Base-by-base conservation (phyloP, 768 basidiomycete genomes). In the Rhizopogon vinicolor region DNA sequence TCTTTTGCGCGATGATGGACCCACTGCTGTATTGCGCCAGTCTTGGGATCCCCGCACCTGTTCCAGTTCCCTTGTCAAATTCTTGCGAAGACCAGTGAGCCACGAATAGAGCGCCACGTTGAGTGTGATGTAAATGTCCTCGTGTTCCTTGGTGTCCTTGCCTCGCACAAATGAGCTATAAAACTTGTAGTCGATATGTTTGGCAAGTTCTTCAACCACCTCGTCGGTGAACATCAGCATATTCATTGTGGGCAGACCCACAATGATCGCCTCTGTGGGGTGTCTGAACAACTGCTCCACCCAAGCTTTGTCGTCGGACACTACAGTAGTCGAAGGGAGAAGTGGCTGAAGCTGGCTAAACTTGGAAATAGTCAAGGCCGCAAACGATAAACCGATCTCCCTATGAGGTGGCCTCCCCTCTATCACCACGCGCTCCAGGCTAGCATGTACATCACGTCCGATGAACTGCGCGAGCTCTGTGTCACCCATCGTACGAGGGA, bases 101-200 rank as follows among this genome's bases (percentile, higher is more conserved):
- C 89, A 91, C 8, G 88, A 82, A 63, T 92, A 92, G 2, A 92
- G 74, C 0, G 86, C 79, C 63, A 91, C 83, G 72, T 93, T 93
- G 60, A 93, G 75, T 3, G 89, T 87, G 69, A 93, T 90, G 68
- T 87, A 92, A 53, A 93, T 91, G 60, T 90, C 87, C 60, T 91
- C 86, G 31, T 78, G 75, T 49, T 82, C 80, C 60, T 76, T 73
- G 69, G 74, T 73, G 25, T 78, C 80, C 55, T 76, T 73, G 35
- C 75, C 73, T 28, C 81, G 80, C 41, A 80, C 70, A 66, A 91
- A 91, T 54, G 78, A 72, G 64, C 86, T 89, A 69, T 84, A 75
- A 70, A 91, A 91, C 63, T 86, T 82, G 60, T 92, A 92, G 13
- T 75, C 63, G 19, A 92, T 75, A 14, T 68, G 68, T 37, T 73